phyloP scores from a whole-genome alignment of 2,329 filamentous ascomycete species.

The Botrytis tulipae region DNA sequence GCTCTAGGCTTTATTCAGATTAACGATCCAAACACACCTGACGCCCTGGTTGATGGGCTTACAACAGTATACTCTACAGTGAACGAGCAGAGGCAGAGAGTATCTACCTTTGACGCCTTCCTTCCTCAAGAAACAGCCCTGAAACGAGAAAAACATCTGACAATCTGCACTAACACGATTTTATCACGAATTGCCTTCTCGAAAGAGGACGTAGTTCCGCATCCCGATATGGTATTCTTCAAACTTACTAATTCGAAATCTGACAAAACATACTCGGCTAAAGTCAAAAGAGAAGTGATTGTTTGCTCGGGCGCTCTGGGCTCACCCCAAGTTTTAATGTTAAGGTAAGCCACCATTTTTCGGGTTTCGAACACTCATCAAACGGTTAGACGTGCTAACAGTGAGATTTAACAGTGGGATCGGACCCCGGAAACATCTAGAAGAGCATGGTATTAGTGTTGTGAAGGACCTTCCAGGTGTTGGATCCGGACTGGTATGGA shows the following conservation, averaged over 20 bases:
- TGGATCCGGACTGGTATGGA: slow-evolving; percentile 18
- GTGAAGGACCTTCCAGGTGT: slow-evolving; percentile 17
- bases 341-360: slow-evolving; percentile 7
- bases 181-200: slow-evolving; percentile 18
- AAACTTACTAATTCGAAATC: neutral
- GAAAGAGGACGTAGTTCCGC: neutral
- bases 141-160: slow-evolving; percentile 18
- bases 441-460: slow-evolving; percentile 19
- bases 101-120: slow-evolving; percentile 23
- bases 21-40: slow-evolving; percentile 16
- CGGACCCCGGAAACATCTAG: slow-evolving; percentile 19
- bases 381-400: neutral
- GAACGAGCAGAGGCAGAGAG: slow-evolving; percentile 16
- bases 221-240: neutral
- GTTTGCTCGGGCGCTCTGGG: slow-evolving; percentile 19
- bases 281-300: slow-evolving; percentile 21
- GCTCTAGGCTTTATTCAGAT: slow-evolving; percentile 18
- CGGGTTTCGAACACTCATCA: neutral
- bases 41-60: slow-evolving; percentile 18
- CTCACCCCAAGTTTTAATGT: slow-evolving; percentile 23
- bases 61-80: slow-evolving; percentile 17
- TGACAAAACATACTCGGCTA: slow-evolving; percentile 9
- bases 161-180: slow-evolving; percentile 19
- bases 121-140: slow-evolving; percentile 17
- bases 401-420: slow-evolving; percentile 12